Base-by-base conservation (phyloP, 2,329 filamentous ascomycete genomes). In the Knufia petricola region DNA sequence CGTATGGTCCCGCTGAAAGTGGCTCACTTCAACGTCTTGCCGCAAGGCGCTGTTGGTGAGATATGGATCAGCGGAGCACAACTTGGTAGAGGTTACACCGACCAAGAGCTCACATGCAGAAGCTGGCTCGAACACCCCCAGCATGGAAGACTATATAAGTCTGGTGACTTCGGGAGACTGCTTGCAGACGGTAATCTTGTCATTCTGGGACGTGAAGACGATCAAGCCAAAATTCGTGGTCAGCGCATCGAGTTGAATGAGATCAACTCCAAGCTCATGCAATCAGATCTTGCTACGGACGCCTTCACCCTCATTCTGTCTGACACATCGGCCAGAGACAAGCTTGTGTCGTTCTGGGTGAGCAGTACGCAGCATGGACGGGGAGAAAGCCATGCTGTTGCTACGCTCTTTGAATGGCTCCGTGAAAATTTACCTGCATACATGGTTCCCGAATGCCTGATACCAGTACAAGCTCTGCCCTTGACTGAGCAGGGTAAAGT, bases 61-160 rank as follows among this genome's bases (percentile, higher is more conserved):
- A 72, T 94, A 4, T 94, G 85, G 59, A 92, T 94, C 62, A 87
- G 87, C 12, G 89, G 88, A 9, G 78, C 85, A 42, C 88, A 95
- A 65, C 79, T 95, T 3, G 78, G 73, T 36, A 72, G 75, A 32
- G 87, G 86, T 1, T 94, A 90, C 59, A 71, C 92, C 23, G 71
- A 76, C 63, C 73, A 78, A 0, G 71, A 75, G 2, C 65, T 85
- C 34, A 87, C 83, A 0, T 64, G 69, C 0, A 66, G 73, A 10
- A 87, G 82, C 57, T 86, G 94, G 51, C 71, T 90, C 41, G 55
- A 78, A 0, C 84, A 94, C 59, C 73, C 81, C 0, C 52, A 62
- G 0, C 84, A 79, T 61, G 88, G 88, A 1, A 77, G 80, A 1
- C 66, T 95, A 0, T 95, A 94, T 60, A 78, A 85, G 10, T 88